Evolutionary conservation across 768 basidiomycete species (phyloP).

Genomic region (Podaxis sp.): DNA sequence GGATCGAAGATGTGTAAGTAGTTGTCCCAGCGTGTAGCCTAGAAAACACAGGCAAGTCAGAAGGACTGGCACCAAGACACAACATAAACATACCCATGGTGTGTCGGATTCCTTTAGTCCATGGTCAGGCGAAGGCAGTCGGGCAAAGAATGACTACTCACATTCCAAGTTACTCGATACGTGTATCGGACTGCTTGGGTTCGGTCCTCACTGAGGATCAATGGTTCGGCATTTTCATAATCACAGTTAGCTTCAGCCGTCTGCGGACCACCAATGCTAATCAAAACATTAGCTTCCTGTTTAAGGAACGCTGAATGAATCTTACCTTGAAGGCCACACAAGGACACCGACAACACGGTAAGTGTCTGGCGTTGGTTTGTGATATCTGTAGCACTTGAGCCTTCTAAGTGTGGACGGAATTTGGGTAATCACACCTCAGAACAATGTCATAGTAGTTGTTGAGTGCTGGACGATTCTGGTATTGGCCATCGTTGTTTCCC

Average conservation of each 20-base stretch:
- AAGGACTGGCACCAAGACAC: not conserved
- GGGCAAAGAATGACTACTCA: constrained; percentile 28
- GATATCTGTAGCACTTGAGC: constrained; percentile 56
- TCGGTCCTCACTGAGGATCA: constrained; percentile 58
- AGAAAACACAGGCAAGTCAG: constrained; percentile 11
- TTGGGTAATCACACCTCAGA: constrained; percentile 44
- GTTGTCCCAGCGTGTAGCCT: constrained; percentile 96
- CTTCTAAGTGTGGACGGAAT: not conserved
- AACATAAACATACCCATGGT: constrained; percentile 55
- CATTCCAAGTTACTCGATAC: constrained; percentile 85
- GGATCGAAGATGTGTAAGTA: constrained; percentile 94
- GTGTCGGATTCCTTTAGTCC: constrained; percentile 69
- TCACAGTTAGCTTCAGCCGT: constrained; percentile 50
- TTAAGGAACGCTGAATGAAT: not conserved
- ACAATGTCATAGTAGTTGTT: constrained; percentile 94
- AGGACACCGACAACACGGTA: constrained; percentile 90
- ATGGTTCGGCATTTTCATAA: constrained; percentile 31
- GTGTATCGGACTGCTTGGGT: constrained; percentile 75
- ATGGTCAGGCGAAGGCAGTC: not conserved
- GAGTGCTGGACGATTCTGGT: constrained; percentile 58
- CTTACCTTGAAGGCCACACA: constrained; percentile 61
- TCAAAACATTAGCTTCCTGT: constrained; percentile 3
- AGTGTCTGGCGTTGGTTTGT: constrained; percentile 60
- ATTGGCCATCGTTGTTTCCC: constrained; percentile 64
- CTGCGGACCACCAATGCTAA: constrained; percentile 63